phyloP scores from a whole-genome alignment of 2,329 filamentous ascomycete species.

The Davidsoniella neocaledoniae region DNA sequence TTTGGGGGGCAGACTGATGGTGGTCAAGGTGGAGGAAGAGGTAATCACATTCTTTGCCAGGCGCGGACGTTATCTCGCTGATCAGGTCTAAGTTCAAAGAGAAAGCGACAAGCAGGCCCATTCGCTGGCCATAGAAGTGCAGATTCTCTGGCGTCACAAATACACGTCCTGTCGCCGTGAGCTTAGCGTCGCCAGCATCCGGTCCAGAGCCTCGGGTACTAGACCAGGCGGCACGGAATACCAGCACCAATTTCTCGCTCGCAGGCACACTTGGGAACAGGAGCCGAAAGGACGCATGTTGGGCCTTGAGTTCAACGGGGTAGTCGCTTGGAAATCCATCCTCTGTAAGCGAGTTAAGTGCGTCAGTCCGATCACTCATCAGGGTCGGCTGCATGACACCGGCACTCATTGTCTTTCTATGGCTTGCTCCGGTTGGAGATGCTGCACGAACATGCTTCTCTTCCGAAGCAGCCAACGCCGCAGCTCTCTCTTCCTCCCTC shows the following conservation, averaged over 20 bases:
- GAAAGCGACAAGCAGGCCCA: conserved; percentile 77
- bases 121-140: conserved; percentile 92
- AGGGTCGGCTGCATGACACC: conserved; percentile 8
- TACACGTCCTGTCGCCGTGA: conserved; percentile 54
- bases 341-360: conserved; percentile 17
- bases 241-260: conserved; percentile 71
- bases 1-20: neutral
- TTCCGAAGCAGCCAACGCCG: conserved; percentile 10
- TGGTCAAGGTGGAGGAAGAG: conserved; percentile 51
- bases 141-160: conserved; percentile 78
- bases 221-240: conserved; percentile 81
- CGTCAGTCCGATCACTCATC: conserved; percentile 2
- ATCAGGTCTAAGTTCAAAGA: conserved; percentile 60
- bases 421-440: conserved; percentile 1
- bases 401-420: conserved; percentile 13
- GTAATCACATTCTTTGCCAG: conserved; percentile 85
- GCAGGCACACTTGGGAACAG: conserved; percentile 68
- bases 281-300: conserved; percentile 85
- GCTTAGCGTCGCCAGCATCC: conserved; percentile 8
- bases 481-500: conserved; percentile 9
- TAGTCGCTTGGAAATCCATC: conserved; percentile 57
- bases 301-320: conserved; percentile 62
- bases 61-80: conserved; percentile 73
- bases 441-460: conserved; percentile 9
- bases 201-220: conserved; percentile 29